phyloP scores from a whole-genome alignment of 257 asterid genomes.

The Fraxinus pennsylvanica region DNA sequence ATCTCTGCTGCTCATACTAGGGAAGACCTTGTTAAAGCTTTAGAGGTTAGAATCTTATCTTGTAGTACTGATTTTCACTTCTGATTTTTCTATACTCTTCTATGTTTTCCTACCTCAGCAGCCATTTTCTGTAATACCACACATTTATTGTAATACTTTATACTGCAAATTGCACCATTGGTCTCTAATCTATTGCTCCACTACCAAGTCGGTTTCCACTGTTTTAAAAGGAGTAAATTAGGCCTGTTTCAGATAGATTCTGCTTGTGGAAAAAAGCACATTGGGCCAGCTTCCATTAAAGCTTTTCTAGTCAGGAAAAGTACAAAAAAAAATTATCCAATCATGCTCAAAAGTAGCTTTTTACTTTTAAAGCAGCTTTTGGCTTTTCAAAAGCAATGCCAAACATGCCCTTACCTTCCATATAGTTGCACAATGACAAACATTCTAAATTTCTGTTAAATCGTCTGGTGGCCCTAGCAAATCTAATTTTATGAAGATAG shows the following conservation, averaged over 20 bases:
- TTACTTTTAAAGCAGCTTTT: too few relatives aligned
- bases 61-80: neutral
- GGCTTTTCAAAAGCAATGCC: too few relatives aligned
- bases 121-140: neutral
- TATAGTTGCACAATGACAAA: neutral
- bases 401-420: neutral
- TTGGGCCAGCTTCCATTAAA: too few relatives aligned
- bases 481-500: neutral
- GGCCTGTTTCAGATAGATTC: too few relatives aligned
- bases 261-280: too few relatives aligned
- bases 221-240: neutral
- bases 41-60: constrained; percentile 54
- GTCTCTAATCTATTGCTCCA: neutral
- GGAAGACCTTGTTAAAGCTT: constrained; percentile 88
- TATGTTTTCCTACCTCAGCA: neutral
- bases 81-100: neutral
- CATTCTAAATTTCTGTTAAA: neutral
- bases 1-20: constrained; percentile 90
- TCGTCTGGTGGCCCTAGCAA: neutral
- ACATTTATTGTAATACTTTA: neutral
- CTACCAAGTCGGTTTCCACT: neutral
- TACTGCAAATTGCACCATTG: neutral
- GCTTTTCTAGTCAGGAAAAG: too few relatives aligned
- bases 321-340: too few relatives aligned
- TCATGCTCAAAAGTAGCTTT: too few relatives aligned